These are phyloP conservation scores for Heritiera littoralis DNA, from an alignment of 345 rosid species.

Conservation along the genomic window DNA sequence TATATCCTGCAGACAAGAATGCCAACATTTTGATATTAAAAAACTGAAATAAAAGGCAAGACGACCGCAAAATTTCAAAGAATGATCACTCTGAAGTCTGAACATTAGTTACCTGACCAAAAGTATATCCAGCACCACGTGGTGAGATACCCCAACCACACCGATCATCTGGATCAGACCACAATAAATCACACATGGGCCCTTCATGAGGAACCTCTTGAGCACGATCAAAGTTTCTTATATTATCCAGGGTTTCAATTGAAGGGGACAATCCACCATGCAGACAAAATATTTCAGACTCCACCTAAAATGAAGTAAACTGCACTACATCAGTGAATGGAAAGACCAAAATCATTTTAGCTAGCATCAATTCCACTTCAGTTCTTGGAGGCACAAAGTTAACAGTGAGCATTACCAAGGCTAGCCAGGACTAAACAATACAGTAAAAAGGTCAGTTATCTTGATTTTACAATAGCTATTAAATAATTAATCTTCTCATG, in stretches of 20 bases:
- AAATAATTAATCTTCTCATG: not conserved
- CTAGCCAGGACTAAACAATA: not conserved
- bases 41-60: conserved; percentile 8
- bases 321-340: conserved; percentile 2
- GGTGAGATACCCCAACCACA: conserved; percentile 99
- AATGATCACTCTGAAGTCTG: not conserved
- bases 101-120: conserved; percentile 71
- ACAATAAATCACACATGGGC: conserved; percentile 97
- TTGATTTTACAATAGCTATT: not conserved
- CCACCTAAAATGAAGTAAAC: conserved; percentile 55
- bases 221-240: conserved; percentile 90
- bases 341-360: conserved; percentile 18
- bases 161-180: conserved; percentile 99
- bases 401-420: not conserved
- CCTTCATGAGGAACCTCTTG: conserved; percentile 99
- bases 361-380: conserved; percentile 9
- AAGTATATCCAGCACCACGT: conserved; percentile 97
- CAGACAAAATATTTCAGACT: conserved; percentile 96
- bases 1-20: conserved; percentile 60
- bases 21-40: conserved; percentile 11
- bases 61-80: not conserved
- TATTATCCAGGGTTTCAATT: conserved; percentile 92
- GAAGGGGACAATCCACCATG: conserved; percentile 99
- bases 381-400: not conserved
- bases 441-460: not conserved